A percentile compares a stretch with the other conserved stretches of the same genome.
Evolutionary conservation across 257 asterid species (phyloP).

Genomic region (Ilex asprella): DNA sequence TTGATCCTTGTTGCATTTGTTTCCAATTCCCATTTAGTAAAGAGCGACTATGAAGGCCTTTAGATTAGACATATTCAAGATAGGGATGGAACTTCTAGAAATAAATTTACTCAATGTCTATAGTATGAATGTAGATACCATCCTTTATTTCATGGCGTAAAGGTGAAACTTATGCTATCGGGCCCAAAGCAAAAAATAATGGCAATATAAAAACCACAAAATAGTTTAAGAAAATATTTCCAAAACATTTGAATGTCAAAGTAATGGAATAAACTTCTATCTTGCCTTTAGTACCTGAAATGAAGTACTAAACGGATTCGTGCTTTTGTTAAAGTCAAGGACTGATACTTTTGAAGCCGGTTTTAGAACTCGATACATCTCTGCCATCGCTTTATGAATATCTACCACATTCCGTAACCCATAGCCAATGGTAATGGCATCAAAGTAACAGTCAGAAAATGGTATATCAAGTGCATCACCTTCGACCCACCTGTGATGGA

Average conservation of each 20-base stretch:
- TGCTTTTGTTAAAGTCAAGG: conserved; percentile 81
- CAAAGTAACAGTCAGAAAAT: conserved; percentile 56
- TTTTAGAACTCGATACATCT: conserved; percentile 65
- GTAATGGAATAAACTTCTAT: not conserved
- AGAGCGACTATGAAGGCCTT: too few species aligned
- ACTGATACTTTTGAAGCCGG: conserved; percentile 64
- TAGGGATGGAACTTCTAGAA: too few species aligned
- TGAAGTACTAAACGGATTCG: conserved; percentile 34
- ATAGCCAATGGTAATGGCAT: conserved; percentile 80
- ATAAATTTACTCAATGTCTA: too few species aligned
- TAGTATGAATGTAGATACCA: too few species aligned
- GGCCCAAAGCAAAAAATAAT: too few species aligned
- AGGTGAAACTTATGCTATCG: too few species aligned
- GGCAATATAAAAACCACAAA: too few species aligned
- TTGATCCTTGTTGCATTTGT: too few species aligned
- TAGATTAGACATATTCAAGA: too few species aligned
- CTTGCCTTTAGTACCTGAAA: conserved; percentile 42
- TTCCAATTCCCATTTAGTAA: too few species aligned
- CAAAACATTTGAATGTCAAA: not conserved
- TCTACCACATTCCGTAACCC: conserved; percentile 75
- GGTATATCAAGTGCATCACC: conserved; percentile 80
- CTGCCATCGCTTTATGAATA: conserved; percentile 55
- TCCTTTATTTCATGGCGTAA: too few species aligned
- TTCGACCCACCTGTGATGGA: conserved; percentile 64
- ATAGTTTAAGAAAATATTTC: too few species aligned